Base-by-base conservation (phyloP, 805 yeast genomes). In the Wickerhamomyces chaumierensis region DNA sequence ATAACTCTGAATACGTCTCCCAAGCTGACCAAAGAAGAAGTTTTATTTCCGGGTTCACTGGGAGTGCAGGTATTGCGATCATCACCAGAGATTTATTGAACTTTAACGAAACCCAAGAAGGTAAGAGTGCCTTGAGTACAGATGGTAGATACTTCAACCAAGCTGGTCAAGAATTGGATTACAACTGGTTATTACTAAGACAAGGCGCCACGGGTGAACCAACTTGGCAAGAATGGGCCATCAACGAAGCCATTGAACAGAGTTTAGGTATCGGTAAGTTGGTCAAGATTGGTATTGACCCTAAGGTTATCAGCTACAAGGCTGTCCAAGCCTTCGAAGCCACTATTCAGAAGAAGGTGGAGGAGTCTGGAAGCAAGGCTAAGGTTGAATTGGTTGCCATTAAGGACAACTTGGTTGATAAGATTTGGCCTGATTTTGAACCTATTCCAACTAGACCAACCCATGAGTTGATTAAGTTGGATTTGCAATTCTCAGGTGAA, bases 81-180 rank as follows among this genome's bases (percentile, higher is more conserved):
- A 69, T 90, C 16, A 78, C 95, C 4, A 55, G 65, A 34, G 66
- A 68, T 39, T 44, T 63, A 6, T 49, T 66, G 32, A 59, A 61
- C 23, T 60, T 65, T 49, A 68, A 60, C 37, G 69, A 63, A 1
- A 49, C 51, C 2, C 65, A 73, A 18, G 62, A 61, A 11, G 85
- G 86, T 1, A 72, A 75, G 35, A 94, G 95, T 13, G 83, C 81
- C 0, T 62, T 92, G 37, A 77, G 94, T 8, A 92, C 98, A 0
- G 98, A 92, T 60, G 97, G 97, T 2, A 69, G 98, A 47, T 92
- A 92, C 62, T 92, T 86, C 58, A 65, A 84, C 42, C 98, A 92
- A 61, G 97, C 97, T 1, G 75, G 71, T 18, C 74, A 79, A 41
- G 92, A 92, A 61, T 64, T 92, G 39, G 94, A 85, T 55, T 52